A percentile compares a stretch with the other conserved stretches of the same genome.
phyloP scores from a whole-genome alignment of 495 filamentous ascomycete species.

The Penicillium lagena region DNA sequence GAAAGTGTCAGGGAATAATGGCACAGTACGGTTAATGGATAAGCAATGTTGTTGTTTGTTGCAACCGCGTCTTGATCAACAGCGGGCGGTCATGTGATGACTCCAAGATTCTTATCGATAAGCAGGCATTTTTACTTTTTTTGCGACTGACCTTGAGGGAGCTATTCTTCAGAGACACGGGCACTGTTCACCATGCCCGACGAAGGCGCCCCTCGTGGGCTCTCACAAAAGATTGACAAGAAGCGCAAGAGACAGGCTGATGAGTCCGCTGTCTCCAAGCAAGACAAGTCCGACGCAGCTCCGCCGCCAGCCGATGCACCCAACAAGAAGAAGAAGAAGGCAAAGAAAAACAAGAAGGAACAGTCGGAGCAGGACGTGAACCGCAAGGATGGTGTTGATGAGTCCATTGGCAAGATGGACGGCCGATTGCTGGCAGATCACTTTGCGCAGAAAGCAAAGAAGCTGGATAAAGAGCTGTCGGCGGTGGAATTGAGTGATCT shows the following conservation, averaged over 20 bases:
- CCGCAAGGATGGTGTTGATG: conserved; percentile 63
- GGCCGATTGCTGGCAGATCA: conserved; percentile 78
- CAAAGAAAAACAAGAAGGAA: conserved; percentile 47
- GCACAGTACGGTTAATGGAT: conserved; percentile 1
- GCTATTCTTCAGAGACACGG: too few relatives aligned
- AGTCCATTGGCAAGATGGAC: conserved; percentile 75
- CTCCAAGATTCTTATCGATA: conserved; percentile 13
- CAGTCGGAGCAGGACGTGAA: conserved; percentile 46
- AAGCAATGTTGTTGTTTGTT: background rate
- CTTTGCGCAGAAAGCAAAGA: conserved; percentile 66
- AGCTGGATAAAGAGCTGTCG: conserved; percentile 74
- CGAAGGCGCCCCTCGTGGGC: conserved; percentile 13
- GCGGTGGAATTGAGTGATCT: conserved; percentile 76
- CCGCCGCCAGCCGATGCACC: conserved; percentile 17
- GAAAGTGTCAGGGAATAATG: conserved; percentile 20
- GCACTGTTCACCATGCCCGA: conserved; percentile 13
- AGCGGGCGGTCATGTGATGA: background rate
- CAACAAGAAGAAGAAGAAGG: conserved; percentile 40
- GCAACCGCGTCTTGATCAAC: background rate
- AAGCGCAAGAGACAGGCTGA: conserved; percentile 49
- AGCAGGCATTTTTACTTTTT: background rate
- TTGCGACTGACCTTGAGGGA: background rate
- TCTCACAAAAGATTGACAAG: conserved; percentile 35
- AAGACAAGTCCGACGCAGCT: conserved; percentile 19
- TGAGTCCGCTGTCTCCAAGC: conserved; percentile 26